A percentile compares a stretch with the other conserved stretches of the same genome.
These are phyloP conservation scores for Endocladia muricata DNA, from an alignment of 31 red algal species.

Conservation along the genomic window DNA sequence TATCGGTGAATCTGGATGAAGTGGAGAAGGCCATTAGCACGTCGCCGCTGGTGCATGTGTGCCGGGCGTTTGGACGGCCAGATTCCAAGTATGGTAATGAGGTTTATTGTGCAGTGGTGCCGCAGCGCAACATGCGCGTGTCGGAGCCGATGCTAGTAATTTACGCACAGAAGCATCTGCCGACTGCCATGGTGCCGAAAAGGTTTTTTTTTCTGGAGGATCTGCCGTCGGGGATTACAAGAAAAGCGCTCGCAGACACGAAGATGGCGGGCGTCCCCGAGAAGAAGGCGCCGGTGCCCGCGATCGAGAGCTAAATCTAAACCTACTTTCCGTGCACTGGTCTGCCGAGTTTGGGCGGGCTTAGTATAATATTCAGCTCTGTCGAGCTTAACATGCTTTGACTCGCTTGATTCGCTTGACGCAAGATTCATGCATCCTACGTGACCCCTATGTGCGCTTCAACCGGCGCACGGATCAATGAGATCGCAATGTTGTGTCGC, in stretches of 20 bases:
- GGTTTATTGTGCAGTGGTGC: slow-evolving; percentile 59
- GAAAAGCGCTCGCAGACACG: slow-evolving; percentile 47
- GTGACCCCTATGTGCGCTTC: too few species aligned
- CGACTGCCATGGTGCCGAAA: slow-evolving; percentile 59
- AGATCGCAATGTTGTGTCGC: too few species aligned
- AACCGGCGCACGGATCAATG: too few species aligned
- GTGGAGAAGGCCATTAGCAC: slow-evolving; percentile 47
- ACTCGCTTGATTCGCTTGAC: too few species aligned
- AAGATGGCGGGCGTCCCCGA: slow-evolving; percentile 7
- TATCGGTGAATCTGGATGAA: slow-evolving; percentile 64
- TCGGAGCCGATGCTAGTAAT: slow-evolving; percentile 57
- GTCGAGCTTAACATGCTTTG: too few species aligned
- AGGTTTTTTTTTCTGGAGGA: slow-evolving; percentile 57
- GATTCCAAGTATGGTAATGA: slow-evolving; percentile 75
- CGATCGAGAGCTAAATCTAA: too few species aligned
- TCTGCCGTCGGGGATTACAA: slow-evolving; percentile 47
- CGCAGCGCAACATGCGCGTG: slow-evolving; percentile 40
- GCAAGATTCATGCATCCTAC: too few species aligned
- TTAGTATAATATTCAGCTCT: too few species aligned
- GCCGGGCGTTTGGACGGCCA: slow-evolving; percentile 65
- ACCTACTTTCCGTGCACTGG: too few species aligned
- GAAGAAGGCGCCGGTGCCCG: not conserved
- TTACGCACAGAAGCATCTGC: slow-evolving; percentile 65
- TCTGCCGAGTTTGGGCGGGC: too few species aligned
- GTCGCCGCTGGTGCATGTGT: slow-evolving; percentile 36